Evolutionary conservation across 1,284 basidiomycete species (phyloP), one percentile per base, ranked within the genome.

Genomic region (Flammula alnicola): DNA sequence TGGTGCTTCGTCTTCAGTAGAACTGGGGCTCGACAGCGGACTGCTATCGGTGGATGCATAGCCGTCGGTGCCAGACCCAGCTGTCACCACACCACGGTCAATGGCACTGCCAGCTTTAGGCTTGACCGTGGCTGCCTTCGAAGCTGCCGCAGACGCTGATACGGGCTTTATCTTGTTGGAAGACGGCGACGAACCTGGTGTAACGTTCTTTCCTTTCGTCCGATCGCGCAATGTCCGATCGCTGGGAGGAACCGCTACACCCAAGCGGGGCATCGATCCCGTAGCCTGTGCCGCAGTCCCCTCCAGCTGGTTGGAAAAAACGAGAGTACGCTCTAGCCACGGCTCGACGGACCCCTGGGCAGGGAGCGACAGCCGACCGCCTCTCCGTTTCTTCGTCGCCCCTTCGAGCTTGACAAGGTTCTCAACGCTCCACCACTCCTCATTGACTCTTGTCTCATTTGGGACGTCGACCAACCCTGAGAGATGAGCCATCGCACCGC

Each of bases 401-500:
- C 84, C 83, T 63, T 94, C 89, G 17, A 93, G 74, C 87, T 93
- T 52, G 11, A 35, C 16, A 23, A 95, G 74, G 51, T 89, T 88
- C 12, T 78, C 74, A 5, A 79, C 59, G 32, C 60, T 74, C 92
- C 91, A 94, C 91, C 91, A 94, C 0, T 61, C 64, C 36, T 80
- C 71, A 36, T 81, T 72, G 0, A 76, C 72, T 40, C 63, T 62
- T 10, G 51, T 49, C 5, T 42, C 52, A 33, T 41, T 38, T 16
- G 60, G 53, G 12, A 61, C 52, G 31, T 76, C 80, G 0, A 78
- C 74, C 33, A 95, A 68, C 0, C 93, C 93, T 11, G 75, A 71
- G 1, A 94, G 67, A 65, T 93, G 90, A 0, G 91, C 89, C 79
- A 94, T 81, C 0, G 85, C 78, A 0, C 88, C 95, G 55, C 89